These are phyloP conservation scores for Tilletia indica DNA, from an alignment of 1,284 basidiomycete genomes.

Conservation along the genomic window DNA sequence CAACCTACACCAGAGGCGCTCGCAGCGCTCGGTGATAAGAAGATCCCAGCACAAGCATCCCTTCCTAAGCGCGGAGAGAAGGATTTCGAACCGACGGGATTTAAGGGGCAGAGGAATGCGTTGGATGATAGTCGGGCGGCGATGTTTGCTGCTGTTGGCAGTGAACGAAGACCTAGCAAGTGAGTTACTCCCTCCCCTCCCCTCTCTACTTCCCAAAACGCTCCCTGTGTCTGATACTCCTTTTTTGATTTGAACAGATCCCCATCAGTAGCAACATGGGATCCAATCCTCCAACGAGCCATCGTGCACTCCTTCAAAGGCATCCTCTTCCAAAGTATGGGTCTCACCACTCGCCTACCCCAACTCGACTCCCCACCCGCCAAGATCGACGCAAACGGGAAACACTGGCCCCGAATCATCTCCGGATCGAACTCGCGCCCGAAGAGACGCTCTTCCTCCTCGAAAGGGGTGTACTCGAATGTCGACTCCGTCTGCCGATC, in stretches of 20 bases:
- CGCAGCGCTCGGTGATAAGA: too few relatives aligned
- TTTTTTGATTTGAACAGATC: conserved; percentile 2
- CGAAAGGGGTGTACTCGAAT: conserved; percentile 67
- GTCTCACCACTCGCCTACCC: conserved; percentile 27
- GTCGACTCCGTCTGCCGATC: conserved; percentile 58
- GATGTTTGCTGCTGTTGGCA: conserved; percentile 70
- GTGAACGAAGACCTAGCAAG: conserved; percentile 59
- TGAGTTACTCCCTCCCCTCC: conserved; percentile 57
- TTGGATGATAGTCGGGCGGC: conserved; percentile 78
- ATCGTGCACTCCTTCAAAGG: conserved; percentile 41
- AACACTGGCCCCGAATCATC: conserved; percentile 4
- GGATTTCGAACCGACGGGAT: conserved; percentile 72
- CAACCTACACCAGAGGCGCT: too few relatives aligned
- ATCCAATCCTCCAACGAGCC: conserved; percentile 35
- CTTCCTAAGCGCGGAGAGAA: conserved; percentile 49
- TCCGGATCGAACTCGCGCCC: conserved; percentile 72
- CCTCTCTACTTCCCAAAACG: neutral
- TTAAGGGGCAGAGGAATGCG: conserved; percentile 69
- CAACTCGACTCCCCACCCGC: conserved; percentile 1
- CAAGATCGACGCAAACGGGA: conserved; percentile 22
- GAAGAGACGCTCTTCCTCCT: conserved; percentile 91
- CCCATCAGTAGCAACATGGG: conserved; percentile 44
- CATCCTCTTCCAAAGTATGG: conserved; percentile 44
- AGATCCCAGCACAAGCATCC: neutral
- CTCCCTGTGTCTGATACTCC: neutral